These are phyloP conservation scores for Haplosporangium gracile DNA, from an alignment of 192 early-diverging fungal species.

Conservation along the genomic window DNA sequence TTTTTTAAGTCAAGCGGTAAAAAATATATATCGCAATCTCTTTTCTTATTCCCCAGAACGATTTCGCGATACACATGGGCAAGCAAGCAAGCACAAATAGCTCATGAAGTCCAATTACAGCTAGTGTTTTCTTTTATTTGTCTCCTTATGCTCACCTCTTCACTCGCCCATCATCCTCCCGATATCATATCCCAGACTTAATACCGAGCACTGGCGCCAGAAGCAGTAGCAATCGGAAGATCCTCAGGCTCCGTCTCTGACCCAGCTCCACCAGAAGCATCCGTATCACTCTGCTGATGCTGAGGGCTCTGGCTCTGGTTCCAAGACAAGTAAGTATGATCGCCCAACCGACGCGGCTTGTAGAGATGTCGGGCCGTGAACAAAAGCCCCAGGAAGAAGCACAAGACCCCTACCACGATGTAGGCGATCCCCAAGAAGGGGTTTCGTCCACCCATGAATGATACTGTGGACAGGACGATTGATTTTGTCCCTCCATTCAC, in stretches of 20 bases:
- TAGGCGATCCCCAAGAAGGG: conserved; percentile 96
- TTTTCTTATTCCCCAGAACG: neutral
- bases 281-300: neutral
- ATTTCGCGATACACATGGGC: neutral
- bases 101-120: neutral
- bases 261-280: neutral
- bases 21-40: neutral
- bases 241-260: neutral
- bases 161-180: neutral
- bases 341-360: conserved; percentile 96
- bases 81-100: neutral
- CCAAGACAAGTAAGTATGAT: conserved; percentile 97
- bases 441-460: conserved; percentile 96
- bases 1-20: neutral
- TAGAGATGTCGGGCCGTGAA: conserved; percentile 94
- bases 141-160: neutral
- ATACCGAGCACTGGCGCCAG: conserved; percentile 1
- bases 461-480: conserved; percentile 93
- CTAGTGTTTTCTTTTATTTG: neutral
- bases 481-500: conserved; percentile 95
- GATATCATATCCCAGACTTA: neutral
- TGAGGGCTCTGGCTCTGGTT: conserved; percentile 63
- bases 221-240: neutral
- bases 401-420: conserved; percentile 90
- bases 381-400: conserved; percentile 89